A percentile compares a stretch with the other conserved stretches of the same genome.
These are phyloP conservation scores for Agaricus blazei DNA, from an alignment of 768 basidiomycete genomes.

Conservation along the genomic window DNA sequence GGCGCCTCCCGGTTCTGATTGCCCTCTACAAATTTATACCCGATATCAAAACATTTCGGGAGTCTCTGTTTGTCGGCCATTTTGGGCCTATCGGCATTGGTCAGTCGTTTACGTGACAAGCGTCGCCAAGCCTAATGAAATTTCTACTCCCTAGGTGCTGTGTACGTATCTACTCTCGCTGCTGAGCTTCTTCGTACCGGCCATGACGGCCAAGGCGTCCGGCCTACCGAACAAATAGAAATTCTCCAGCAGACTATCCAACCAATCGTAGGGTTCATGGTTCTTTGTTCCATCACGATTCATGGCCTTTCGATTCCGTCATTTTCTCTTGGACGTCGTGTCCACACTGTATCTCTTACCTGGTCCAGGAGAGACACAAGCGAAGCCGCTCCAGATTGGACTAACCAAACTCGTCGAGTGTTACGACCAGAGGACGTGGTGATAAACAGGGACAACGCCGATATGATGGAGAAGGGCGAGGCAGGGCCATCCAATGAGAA, in stretches of 20 bases:
- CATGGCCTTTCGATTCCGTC: conserved; percentile 92
- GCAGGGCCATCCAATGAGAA: not conserved
- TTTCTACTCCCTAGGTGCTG: conserved; percentile 49
- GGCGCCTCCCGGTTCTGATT: conserved; percentile 81
- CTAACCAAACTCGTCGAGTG: conserved; percentile 69
- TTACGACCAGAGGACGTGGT: conserved; percentile 71
- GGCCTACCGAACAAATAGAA: conserved; percentile 42
- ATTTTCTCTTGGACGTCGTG: conserved; percentile 87
- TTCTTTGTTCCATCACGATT: conserved; percentile 82
- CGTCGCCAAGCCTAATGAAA: not conserved
- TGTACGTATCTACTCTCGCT: conserved; percentile 90
- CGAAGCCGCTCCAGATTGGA: conserved; percentile 66
- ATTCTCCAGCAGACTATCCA: conserved; percentile 74
- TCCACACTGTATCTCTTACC: conserved; percentile 87
- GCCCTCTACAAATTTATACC: conserved; percentile 90
- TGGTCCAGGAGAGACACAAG: conserved; percentile 72
- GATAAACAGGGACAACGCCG: conserved; percentile 71
- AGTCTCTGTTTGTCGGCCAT: conserved; percentile 93
- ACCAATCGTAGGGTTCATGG: conserved; percentile 94
- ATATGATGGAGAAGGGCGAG: conserved; percentile 23
- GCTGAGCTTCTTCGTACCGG: conserved; percentile 47
- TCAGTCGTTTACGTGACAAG: conserved; percentile 19
- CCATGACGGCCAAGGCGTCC: conserved; percentile 34
- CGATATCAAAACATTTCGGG: conserved; percentile 90
- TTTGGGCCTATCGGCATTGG: conserved; percentile 88